Percentiles rank a stretch among this genome's conserved stretches.
These are phyloP conservation scores for Paraphysoderma sedebokerense DNA, from an alignment of 371 early-diverging fungal species.

Conservation along the genomic window DNA sequence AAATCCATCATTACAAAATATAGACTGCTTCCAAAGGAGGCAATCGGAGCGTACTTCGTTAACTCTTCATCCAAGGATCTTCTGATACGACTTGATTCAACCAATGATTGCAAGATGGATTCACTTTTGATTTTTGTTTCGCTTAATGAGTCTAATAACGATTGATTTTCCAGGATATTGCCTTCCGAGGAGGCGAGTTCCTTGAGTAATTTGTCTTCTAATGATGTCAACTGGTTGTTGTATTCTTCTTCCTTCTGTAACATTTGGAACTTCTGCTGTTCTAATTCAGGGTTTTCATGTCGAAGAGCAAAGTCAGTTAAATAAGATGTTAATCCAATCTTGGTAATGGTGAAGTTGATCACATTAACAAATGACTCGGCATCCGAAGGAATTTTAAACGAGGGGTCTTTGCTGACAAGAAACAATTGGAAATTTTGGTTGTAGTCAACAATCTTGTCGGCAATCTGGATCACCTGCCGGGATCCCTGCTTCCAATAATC, in stretches of 20 bases:
- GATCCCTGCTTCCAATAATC: background rate
- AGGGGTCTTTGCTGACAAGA: background rate
- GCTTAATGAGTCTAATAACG: slow-evolving; percentile 1
- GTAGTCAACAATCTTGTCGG: slow-evolving; percentile 4
- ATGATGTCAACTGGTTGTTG: background rate
- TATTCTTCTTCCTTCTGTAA: slow-evolving; percentile 4
- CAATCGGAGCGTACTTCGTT: slow-evolving; percentile 20
- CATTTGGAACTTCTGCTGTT: slow-evolving; percentile 1
- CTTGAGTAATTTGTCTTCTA: slow-evolving; percentile 4
- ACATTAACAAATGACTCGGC: background rate
- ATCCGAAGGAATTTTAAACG: background rate
- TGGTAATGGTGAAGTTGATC: slow-evolving; percentile 3
- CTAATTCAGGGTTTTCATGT: slow-evolving; percentile 1
- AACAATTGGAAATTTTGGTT: slow-evolving; percentile 4
- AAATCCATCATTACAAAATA: slow-evolving; percentile 25
- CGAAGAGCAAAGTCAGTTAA: background rate
- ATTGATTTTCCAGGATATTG: slow-evolving; percentile 6
- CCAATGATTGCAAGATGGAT: slow-evolving; percentile 16
- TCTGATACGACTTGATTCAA: slow-evolving; percentile 23
- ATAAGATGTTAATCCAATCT: background rate
- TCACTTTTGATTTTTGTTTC: slow-evolving; percentile 10
- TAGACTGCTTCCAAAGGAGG: slow-evolving; percentile 17
- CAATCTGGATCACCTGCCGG: background rate
- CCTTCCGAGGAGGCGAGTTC: slow-evolving; percentile 4
- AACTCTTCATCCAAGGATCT: slow-evolving; percentile 20